A percentile compares a stretch with the other conserved stretches of the same genome.
Evolutionary conservation across 2,329 filamentous ascomycete genomes (phyloP).

Genomic region (Falciphora oryzae): DNA sequence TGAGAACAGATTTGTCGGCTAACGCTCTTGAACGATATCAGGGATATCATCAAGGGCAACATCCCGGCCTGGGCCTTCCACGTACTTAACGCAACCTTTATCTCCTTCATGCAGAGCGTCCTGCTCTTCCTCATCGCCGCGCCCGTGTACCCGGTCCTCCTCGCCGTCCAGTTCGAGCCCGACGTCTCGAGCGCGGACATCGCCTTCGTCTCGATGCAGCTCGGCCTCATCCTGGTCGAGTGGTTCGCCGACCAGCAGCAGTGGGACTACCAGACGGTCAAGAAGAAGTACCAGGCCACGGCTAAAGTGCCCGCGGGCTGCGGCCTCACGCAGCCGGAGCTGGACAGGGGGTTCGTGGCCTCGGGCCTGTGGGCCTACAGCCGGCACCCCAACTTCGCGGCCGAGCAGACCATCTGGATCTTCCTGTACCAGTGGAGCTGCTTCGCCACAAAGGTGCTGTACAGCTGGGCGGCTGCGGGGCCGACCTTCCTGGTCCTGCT

Average conservation of each 20-base stretch:
- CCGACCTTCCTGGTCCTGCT: conserved; percentile 65
- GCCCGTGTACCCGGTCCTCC: conserved; percentile 77
- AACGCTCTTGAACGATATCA: conserved; percentile 21
- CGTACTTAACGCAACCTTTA: conserved; percentile 84
- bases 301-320: conserved; percentile 58
- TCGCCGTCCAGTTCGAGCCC: conserved; percentile 60
- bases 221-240: conserved; percentile 56
- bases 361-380: conserved; percentile 82
- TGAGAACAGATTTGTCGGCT: neutral
- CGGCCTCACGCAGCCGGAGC: conserved; percentile 60
- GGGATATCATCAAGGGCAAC: conserved; percentile 64
- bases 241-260: conserved; percentile 88
- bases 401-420: conserved; percentile 89
- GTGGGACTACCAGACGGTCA: conserved; percentile 84
- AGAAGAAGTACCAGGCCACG: conserved; percentile 66
- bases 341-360: conserved; percentile 85
- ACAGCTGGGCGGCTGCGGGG: conserved; percentile 75
- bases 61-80: conserved; percentile 66
- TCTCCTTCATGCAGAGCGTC: conserved; percentile 75
- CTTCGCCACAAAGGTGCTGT: conserved; percentile 61
- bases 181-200: conserved; percentile 39
- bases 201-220: conserved; percentile 38
- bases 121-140: conserved; percentile 69
- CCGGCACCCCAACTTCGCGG: conserved; percentile 90
- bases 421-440: conserved; percentile 84